Evolutionary conservation across 345 rosid genomes (phyloP).

Genomic region (Camelina hispida): DNA sequence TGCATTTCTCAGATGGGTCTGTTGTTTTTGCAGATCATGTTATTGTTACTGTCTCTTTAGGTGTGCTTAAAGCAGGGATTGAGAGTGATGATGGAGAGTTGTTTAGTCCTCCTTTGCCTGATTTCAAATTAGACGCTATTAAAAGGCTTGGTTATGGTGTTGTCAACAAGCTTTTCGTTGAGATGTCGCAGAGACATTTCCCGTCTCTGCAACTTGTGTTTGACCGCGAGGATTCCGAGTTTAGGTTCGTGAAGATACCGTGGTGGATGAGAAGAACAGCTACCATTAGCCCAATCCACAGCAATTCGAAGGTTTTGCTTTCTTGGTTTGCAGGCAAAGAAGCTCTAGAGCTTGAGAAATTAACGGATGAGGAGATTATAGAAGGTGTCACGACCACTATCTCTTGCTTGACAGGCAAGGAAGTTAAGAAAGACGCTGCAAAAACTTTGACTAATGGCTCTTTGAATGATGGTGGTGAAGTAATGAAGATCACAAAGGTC

Average conservation of each 20-base stretch:
- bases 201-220: constrained; percentile 82
- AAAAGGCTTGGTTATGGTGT: constrained; percentile 87
- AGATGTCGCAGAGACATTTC: constrained; percentile 47
- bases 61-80: constrained; percentile 85
- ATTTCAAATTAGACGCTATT: constrained; percentile 78
- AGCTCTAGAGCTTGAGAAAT: constrained; percentile 82
- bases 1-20: constrained; percentile 88
- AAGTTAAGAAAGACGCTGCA: constrained; percentile 24
- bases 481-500: constrained; percentile 52
- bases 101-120: constrained; percentile 81
- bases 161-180: constrained; percentile 88
- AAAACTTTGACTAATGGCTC: constrained; percentile 50
- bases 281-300: constrained; percentile 71
- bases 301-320: constrained; percentile 68
- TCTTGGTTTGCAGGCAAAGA: constrained; percentile 98
- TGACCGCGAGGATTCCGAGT: constrained; percentile 57
- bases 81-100: constrained; percentile 47
- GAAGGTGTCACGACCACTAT: constrained; percentile 67
- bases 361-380: constrained; percentile 73
- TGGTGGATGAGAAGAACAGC: constrained; percentile 98
- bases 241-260: constrained; percentile 66
- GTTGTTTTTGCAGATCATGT: constrained; percentile 81
- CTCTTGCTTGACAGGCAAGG: constrained; percentile 55
- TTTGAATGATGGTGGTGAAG: constrained; percentile 45
- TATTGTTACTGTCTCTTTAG: constrained; percentile 85